Evolutionary conservation across 306 rosid genomes (phyloP), one percentile per base, ranked within the genome.

Genomic region (Acacia acuminata): DNA sequence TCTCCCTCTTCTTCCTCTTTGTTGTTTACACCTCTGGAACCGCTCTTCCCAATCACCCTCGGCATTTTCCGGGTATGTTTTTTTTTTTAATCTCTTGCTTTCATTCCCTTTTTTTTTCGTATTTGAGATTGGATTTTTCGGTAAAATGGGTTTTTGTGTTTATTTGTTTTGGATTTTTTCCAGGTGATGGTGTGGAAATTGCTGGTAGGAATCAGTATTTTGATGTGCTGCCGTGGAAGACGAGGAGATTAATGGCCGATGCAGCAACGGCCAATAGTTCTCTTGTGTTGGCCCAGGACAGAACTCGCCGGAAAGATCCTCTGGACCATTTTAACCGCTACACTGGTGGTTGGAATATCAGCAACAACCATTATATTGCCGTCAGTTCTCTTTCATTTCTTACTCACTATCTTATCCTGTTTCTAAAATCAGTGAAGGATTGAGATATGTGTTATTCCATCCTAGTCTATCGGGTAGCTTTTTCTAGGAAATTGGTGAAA

Each of bases 291-390:
- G 98, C 99, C 4, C 77, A 86, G 80, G 25, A 44, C 16, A 83
- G 99, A 55, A 91, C 98, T 8, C 73, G 71, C 16, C 86, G 99
- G 79, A 89, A 76, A 68, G 98, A 94, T 87, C 98, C 98, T 20
- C 74, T 78, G 12, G 82, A 92, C 38, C 8, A 73, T 55, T 89
- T 89, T 19, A 86, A 89, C 38, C 86, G 40, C 61, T 96, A 96
- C 86, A 85, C 73, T 58, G 99, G 99, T 44, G 99, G 97, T 81
- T 96, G 98, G 98, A 92, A 96, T 67, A 91, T 96, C 84, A 92
- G 85, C 81, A 79, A 91, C 72, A 0, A 27, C 5, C 94, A 96
- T 87, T 96, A 96, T 76, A 88, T 91, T 88, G 90, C 94, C 11
- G 99, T 94, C 79, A 90, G 92, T 86, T 60, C 60, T 38, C 51